Base-by-base conservation (phyloP, 2,329 filamentous ascomycete genomes). In the Calonectria crousiana region DNA sequence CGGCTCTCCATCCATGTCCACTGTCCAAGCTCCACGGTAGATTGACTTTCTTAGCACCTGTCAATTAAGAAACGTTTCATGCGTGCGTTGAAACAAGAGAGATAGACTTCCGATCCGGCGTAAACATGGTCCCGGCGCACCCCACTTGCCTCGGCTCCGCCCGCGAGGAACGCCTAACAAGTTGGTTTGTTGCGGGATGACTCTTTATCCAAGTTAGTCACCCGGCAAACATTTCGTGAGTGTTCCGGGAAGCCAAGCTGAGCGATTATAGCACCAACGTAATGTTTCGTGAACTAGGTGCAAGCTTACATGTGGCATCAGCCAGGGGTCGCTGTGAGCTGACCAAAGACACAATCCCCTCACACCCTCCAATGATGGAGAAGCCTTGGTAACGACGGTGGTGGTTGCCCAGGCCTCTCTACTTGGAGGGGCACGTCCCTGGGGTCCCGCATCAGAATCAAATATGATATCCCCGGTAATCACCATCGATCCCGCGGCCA, bases 401-500 rank as follows among this genome's bases (percentile, higher is more conserved):
- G 38, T 53, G 34, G 68, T 65, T 60, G 58, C 34, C 20, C 18
- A 44, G 38, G 38, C 38, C 38, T 44, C 14, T 41, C 16, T 44
- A 38, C 8, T 44, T 6, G 16, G 38, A 20, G 20, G 34, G 16
- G 49, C 26, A 30, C 28, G 6, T 58, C 30, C 20, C 53, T n/a
- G 30, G 38, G 32, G 38, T 49, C 28, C 28, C 28, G 30, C 66
- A 51, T 52, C 47, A 18, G 18, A 23, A 38, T 36, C 56, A 56
- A 58, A 60, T 34, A 38, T 16, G 20, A 44, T 23, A 67, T 49
- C 41, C 58, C 62, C 62, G 26, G 69, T 56, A 30, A 62, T 28
- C 64, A 66, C 34, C 66, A 69, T 51, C 51, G 60, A 69, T 67
- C 41, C 44, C 44, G n/a, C 32, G 32, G 51, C 28, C 47, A n/a